Conservation (phyloP, 306 rosid genomes). For the Argentina anserina region DNA sequence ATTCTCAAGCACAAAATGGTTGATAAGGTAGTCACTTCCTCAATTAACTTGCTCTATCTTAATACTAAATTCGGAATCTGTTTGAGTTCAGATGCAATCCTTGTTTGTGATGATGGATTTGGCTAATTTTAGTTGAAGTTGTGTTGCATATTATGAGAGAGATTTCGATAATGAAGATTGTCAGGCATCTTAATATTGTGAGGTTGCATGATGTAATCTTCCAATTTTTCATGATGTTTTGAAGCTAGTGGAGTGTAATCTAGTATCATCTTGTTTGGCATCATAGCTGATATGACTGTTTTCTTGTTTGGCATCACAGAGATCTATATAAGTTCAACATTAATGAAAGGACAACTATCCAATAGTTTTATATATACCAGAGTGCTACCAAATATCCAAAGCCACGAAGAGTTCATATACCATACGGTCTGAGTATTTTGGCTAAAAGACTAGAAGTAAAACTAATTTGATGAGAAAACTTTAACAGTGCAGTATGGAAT, state of each 20-base stretch:
- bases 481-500: no score
- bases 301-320: no score
- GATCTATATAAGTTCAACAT: no score
- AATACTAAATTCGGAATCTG: background rate
- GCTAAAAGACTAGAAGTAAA: no score
- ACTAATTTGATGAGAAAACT: no score
- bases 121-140: background rate
- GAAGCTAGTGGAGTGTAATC: background rate
- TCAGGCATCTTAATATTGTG: slow-evolving; percentile 86
- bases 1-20: slow-evolving; percentile 87
- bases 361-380: no score
- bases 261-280: background rate
- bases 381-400: no score
- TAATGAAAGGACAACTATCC: no score
- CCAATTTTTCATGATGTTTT: background rate
- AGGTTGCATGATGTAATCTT: slow-evolving; percentile 79
- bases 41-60: background rate
- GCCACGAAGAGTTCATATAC: no score
- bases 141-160: slow-evolving; percentile 74
- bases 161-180: slow-evolving; percentile 95
- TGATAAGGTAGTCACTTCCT: slow-evolving; percentile 55
- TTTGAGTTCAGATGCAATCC: background rate
- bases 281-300: background rate
- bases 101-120: background rate
- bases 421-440: no score